Evolutionary conservation across 306 rosid species (phyloP).

Genomic region (Quercus alba): DNA sequence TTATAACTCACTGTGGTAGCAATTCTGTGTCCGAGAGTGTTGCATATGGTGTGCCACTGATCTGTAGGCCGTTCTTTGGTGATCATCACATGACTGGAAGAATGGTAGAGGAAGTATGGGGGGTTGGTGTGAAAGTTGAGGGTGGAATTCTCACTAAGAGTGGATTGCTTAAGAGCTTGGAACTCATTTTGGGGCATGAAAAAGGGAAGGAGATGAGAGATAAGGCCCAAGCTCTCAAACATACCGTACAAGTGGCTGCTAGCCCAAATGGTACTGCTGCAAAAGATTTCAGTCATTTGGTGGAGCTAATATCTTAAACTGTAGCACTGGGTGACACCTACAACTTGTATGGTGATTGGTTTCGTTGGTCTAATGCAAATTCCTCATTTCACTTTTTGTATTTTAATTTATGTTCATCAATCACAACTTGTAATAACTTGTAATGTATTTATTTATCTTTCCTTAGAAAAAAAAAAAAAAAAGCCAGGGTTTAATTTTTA

Average conservation of each 20-base stretch:
- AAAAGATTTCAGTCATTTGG: conserved; percentile 22
- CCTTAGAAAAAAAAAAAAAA: no score
- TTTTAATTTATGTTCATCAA: no score
- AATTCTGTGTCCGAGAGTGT: conserved; percentile 51
- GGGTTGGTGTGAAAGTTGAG: conserved; percentile 38
- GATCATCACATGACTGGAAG: conserved; percentile 38
- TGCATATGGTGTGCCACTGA: conserved; percentile 49
- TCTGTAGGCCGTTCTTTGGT: conserved; percentile 46
- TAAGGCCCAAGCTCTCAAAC: conserved; percentile 21
- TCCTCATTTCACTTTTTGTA: no score
- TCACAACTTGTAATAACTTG: no score
- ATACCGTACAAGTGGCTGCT: conserved; percentile 18
- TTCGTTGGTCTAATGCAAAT: no score
- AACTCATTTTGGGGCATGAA: conserved; percentile 26
- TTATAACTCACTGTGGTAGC: conserved; percentile 47
- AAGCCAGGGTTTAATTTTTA: no score
- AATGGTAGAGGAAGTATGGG: conserved; percentile 43
- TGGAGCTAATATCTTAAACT: conserved; percentile 13
- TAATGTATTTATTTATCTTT: no score
- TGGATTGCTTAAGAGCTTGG: conserved; percentile 37
- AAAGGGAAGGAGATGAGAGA: conserved; percentile 39
- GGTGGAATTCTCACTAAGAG: conserved; percentile 41
- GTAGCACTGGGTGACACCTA: no score
- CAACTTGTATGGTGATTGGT: no score
- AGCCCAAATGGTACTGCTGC: conserved; percentile 27